A percentile compares a stretch with the other conserved stretches of the same genome.
phyloP scores from a whole-genome alignment of 352 stramenopile genomes.

The Phytopythium cucurbitacearum region DNA sequence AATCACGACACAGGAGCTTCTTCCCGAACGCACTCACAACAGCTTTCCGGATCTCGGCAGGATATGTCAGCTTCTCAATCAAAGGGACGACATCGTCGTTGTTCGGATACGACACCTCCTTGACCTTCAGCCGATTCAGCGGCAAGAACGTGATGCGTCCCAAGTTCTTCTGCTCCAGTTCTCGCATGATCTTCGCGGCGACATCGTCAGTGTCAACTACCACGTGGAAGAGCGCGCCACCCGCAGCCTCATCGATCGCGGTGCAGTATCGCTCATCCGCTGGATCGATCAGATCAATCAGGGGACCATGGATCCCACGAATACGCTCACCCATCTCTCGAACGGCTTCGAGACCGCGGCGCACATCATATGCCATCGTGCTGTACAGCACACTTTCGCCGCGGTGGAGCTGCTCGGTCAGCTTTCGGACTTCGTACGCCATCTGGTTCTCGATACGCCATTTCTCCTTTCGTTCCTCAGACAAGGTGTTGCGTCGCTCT shows the following conservation, averaged over 20 bases:
- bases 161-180: constrained; percentile 92
- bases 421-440: constrained; percentile 64
- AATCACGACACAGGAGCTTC: constrained; percentile 94
- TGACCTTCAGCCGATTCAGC: constrained; percentile 88
- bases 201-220: constrained; percentile 98
- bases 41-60: constrained; percentile 83
- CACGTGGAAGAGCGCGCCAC: constrained; percentile 97
- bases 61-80: constrained; percentile 84
- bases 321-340: constrained; percentile 83
- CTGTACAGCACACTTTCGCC: constrained; percentile 78
- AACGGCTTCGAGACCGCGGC: constrained; percentile 77
- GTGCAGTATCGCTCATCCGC: constrained; percentile 91
- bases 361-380: constrained; percentile 86
- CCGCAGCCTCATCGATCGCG: constrained; percentile 94
- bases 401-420: constrained; percentile 63
- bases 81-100: constrained; percentile 83
- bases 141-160: constrained; percentile 98
- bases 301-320: constrained; percentile 89
- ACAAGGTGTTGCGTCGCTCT: constrained; percentile 72
- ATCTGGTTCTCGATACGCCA: constrained; percentile 82
- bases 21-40: constrained; percentile 96
- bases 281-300: constrained; percentile 95
- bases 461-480: constrained; percentile 75
- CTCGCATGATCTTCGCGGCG: constrained; percentile 91
- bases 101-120: constrained; percentile 74